Evolutionary conservation across 1,139 yeast species (phyloP).

Genomic region (Arxiozyma telluris): DNA sequence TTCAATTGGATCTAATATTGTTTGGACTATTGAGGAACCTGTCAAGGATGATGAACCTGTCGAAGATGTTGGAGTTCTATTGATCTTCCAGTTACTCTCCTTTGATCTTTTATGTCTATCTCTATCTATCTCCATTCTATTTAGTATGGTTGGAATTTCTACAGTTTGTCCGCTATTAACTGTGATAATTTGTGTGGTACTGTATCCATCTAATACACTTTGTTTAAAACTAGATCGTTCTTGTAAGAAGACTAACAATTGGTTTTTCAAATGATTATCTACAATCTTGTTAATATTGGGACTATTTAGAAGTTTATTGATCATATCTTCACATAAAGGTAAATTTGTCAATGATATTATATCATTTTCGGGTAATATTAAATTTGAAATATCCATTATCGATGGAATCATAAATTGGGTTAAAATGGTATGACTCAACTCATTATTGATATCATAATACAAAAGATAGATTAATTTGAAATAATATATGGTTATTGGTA

Average conservation of each 20-base stretch:
- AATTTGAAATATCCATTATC: conserved; percentile 13
- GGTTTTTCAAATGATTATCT: background rate
- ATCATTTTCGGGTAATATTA: conserved; percentile 21
- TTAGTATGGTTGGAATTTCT: conserved; percentile 17
- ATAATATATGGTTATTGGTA: conserved; percentile 25
- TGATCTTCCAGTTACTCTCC: conserved; percentile 28
- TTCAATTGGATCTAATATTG: background rate
- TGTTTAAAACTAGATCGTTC: background rate
- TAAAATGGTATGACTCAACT: conserved; percentile 10
- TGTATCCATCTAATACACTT: background rate
- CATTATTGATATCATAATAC: background rate
- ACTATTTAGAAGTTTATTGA: background rate
- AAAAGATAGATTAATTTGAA: conserved; percentile 11
- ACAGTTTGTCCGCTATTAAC: background rate
- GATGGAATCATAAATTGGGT: conserved; percentile 18
- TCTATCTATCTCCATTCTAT: conserved; percentile 30
- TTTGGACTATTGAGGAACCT: background rate
- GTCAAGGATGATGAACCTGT: background rate
- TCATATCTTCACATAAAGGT: background rate
- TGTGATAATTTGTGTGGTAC: background rate
- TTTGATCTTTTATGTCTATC: conserved; percentile 29
- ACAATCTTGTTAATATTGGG: background rate
- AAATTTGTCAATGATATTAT: conserved; percentile 23
- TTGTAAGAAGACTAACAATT: background rate
- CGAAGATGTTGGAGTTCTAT: conserved; percentile 6